Base-by-base conservation (phyloP, 2,329 filamentous ascomycete genomes). In the Aspergillus amoenus region DNA sequence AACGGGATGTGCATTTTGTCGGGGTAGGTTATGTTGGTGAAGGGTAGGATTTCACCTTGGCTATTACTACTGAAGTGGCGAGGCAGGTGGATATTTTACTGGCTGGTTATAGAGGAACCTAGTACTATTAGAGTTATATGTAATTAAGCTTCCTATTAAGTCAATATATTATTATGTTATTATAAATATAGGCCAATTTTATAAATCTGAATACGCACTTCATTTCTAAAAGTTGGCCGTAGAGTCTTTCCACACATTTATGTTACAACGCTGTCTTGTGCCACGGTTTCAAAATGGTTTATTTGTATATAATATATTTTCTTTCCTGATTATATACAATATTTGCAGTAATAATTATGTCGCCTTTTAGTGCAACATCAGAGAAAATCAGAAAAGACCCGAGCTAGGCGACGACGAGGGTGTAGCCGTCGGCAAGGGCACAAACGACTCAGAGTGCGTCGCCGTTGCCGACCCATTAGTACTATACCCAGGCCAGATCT, bases 361-460 rank as follows among this genome's bases (percentile, higher is more conserved):
- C 18, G 11, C 15, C 27, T 18, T 24, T 30, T 5, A 44, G 34
- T 9, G 3, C 15, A 30, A 37, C 17, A 4, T 22, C 22, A n/a
- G 7, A 40, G 24, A 9, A 17, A 17, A 13, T 40, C 15, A 53
- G 21, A 17, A 51, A 17, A 49, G 12, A 45, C 21, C 27, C 17
- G 40, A 42, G 40, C 61, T 57, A n/a, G 61, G 34, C 34, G 27
- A 30, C 9, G 9, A 8, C 27, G 34, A 37, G 6, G 34, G 42
- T 24, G 64, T 64, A 7, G 55, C 18, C 4, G 63, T 56, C 5
- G 74, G 69, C 61, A 76, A 59, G 6, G 74, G 64, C 42, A 76
- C 70, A 52, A 64, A 75, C 5, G 68, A 62, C 63, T 82, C 74
- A 4, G 78, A 77, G 63, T 81, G 80, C 4, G 76, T 81, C 40